Evolutionary conservation across 441 rosid genomes (phyloP).

Genomic region (Sinapis alba): DNA sequence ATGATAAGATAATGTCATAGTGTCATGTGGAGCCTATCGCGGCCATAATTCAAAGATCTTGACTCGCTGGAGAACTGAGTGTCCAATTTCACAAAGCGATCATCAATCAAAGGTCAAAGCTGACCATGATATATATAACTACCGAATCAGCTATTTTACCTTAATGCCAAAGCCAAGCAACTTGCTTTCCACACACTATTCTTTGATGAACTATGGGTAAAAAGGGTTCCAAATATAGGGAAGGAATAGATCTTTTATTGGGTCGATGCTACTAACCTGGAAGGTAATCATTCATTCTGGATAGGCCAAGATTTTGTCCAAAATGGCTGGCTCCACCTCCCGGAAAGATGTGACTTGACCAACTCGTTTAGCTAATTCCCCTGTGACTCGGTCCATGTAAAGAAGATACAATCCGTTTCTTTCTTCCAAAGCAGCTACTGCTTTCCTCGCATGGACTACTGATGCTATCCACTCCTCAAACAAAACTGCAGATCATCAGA

Average conservation of each 20-base stretch:
- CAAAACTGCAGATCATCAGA: slow-evolving; percentile 48
- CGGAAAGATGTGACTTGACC: slow-evolving; percentile 51
- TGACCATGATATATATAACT: slow-evolving; percentile 8
- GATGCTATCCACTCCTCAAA: slow-evolving; percentile 79
- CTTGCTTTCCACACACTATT: slow-evolving; percentile 24
- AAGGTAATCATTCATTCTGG: slow-evolving; percentile 26
- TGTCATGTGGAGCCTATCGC: slow-evolving; percentile 23
- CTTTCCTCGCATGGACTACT: slow-evolving; percentile 64
- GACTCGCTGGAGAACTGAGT: neutral
- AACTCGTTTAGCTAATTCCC: slow-evolving; percentile 62
- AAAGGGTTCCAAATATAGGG: neutral
- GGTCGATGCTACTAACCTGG: slow-evolving; percentile 27
- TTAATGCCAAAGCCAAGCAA: neutral
- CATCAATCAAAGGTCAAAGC: slow-evolving; percentile 3
- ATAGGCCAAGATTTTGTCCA: slow-evolving; percentile 38
- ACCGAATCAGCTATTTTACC: slow-evolving; percentile 20
- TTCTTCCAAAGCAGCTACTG: slow-evolving; percentile 63
- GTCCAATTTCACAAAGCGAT: slow-evolving; percentile 8
- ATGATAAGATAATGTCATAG: neutral
- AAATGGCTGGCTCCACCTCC: slow-evolving; percentile 54
- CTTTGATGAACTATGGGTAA: neutral
- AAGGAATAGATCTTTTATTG: neutral
- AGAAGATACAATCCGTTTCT: slow-evolving; percentile 72
- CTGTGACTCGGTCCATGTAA: slow-evolving; percentile 80
- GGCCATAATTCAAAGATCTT: neutral